Evolutionary conservation across 495 filamentous ascomycete species (phyloP).

Genomic region (Acidiella bohemica): DNA sequence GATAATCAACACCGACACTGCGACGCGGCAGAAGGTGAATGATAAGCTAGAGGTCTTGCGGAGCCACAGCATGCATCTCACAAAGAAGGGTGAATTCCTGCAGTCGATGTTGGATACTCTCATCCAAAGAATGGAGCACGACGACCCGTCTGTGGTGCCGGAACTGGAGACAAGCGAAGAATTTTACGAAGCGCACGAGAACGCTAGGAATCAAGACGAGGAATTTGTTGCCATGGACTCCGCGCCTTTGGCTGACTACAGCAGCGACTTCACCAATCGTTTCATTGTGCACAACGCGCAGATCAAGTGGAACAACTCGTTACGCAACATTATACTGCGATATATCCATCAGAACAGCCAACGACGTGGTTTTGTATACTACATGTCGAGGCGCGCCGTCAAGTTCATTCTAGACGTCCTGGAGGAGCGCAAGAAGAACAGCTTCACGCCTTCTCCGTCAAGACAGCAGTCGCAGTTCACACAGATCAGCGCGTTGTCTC

Average conservation of each 20-base stretch:
- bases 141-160: slow-evolving; percentile 34
- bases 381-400: slow-evolving; percentile 85
- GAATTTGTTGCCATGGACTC: slow-evolving; percentile 32
- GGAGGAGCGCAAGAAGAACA: slow-evolving; percentile 64
- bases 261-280: slow-evolving; percentile 91
- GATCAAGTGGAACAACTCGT: slow-evolving; percentile 93
- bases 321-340: slow-evolving; percentile 88
- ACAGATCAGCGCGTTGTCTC: slow-evolving; percentile 23
- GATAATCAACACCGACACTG: slow-evolving; percentile 35
- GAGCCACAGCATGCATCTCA: slow-evolving; percentile 54
- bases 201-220: slow-evolving; percentile 25
- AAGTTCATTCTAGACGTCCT: slow-evolving; percentile 98
- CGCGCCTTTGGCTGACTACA: slow-evolving; percentile 50
- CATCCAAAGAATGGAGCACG: slow-evolving; percentile 39
- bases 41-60: slow-evolving; percentile 53
- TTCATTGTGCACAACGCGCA: slow-evolving; percentile 97
- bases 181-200: slow-evolving; percentile 36
- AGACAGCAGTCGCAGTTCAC: slow-evolving; percentile 21
- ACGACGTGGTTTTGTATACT: slow-evolving; percentile 91
- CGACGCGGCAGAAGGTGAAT: slow-evolving; percentile 33
- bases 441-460: slow-evolving; percentile 15
- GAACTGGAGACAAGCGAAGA: slow-evolving; percentile 34
- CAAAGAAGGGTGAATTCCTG: slow-evolving; percentile 65
- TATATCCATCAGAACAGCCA: slow-evolving; percentile 98
- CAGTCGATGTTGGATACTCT: slow-evolving; percentile 59